Conservation (phyloP, 805 yeast species). For the Candida sithepensis region DNA sequence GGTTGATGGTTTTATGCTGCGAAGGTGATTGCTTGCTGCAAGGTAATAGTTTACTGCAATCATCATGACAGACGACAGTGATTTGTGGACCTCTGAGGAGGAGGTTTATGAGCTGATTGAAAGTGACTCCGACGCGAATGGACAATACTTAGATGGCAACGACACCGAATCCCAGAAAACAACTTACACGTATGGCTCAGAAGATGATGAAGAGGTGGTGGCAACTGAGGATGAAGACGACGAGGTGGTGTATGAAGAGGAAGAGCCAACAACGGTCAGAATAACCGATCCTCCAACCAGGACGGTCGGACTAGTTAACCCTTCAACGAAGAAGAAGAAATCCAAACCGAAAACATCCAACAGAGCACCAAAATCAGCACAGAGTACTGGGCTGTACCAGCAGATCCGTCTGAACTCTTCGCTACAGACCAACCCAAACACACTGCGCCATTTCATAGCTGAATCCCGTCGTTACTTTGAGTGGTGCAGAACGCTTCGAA, state of each 20-base stretch:
- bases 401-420: not conserved
- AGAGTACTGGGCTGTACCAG: not conserved
- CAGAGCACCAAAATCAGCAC: too few species aligned
- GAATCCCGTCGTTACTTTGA: not conserved
- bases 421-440: not conserved
- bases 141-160: not conserved
- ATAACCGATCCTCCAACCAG: too few species aligned
- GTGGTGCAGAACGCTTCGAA: not conserved
- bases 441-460: not conserved
- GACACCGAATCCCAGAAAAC: not conserved
- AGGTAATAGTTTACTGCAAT: too few species aligned
- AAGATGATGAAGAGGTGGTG: not conserved
- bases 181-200: not conserved
- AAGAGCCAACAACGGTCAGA: too few species aligned
- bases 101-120: not conserved
- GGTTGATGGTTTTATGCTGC: too few species aligned
- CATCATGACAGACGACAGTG: not conserved
- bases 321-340: not conserved
- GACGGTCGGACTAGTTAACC: too few species aligned
- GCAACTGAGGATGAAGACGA: not conserved
- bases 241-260: not conserved
- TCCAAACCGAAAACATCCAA: not conserved
- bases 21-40: not conserved
- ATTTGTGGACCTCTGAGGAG: not conserved
- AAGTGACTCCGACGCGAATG: not conserved